Base-by-base conservation (phyloP, 1,139 yeast genomes). In the Scheffersomyces illinoinensis region DNA sequence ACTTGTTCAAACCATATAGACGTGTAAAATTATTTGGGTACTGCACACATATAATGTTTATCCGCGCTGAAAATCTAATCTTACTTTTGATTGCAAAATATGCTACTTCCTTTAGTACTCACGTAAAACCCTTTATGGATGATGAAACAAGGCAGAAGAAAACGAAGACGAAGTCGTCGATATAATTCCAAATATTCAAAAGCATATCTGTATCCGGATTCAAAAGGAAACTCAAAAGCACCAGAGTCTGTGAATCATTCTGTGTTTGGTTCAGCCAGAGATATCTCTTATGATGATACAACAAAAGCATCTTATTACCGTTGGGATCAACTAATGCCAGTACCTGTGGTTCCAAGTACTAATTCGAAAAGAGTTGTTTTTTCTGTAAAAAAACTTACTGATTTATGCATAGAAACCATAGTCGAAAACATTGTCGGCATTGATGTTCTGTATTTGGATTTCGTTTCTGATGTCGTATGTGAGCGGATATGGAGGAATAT, bases 401-500 rank as follows among this genome's bases (percentile, higher is more conserved):
- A 33, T 12, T 33, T 33, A 33, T 77, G 83, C 60, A 75, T 78
- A 1, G 65, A 65, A 17, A 58, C 62, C 18, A 58, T 79, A 24
- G 81, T 83, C 1, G 60, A 59, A 14, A 71, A 76, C 54, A 68
- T 72, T 0, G 64, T 67, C 5, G 0, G 69, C 81, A 0, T 71
- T 74, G 73, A 57, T 68, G 3, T 33, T 33, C 43, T 33, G 43
- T 33, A 33, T 33, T 33, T 33, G 17, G 43, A 33, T 14, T 33
- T 33, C 14, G 5, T 33, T 12, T 33, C 43, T 33, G 43, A 33
- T 33, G 14, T 14, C 14, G 12, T 33, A 12, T 10, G 43, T 12
- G 43, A 33, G 12, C 43, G 62, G 33, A 77, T 80, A 2, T 80
- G 84, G 84, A 64, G 66, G 4, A 55, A 61, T 24, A 68, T 79